phyloP scores from a whole-genome alignment of 2,329 filamentous ascomycete genomes.

The Fusarium foetens region DNA sequence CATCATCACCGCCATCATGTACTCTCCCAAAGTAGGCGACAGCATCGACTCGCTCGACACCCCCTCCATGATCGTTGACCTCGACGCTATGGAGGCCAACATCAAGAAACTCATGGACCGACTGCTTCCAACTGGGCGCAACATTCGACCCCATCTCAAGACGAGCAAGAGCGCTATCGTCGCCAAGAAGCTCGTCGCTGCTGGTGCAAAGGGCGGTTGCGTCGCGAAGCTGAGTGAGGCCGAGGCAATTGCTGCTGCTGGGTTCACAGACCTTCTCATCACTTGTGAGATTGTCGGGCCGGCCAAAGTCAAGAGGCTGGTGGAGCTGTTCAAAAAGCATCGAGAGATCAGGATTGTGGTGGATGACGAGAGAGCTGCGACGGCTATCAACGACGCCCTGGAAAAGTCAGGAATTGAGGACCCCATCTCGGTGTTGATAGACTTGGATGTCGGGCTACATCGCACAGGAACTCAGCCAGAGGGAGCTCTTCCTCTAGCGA shows the following conservation, averaged over 20 bases:
- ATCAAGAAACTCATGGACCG: constrained; percentile 57
- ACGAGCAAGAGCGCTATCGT: constrained; percentile 29
- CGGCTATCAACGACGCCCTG: constrained; percentile 19
- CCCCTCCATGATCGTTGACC: constrained; percentile 65
- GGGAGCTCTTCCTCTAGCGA: constrained; percentile 7
- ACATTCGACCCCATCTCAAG: constrained; percentile 35
- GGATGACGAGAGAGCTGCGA: constrained; percentile 17
- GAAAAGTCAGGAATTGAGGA: constrained; percentile 2
- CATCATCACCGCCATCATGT: neutral
- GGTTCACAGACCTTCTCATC: constrained; percentile 33
- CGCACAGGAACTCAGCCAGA: constrained; percentile 12
- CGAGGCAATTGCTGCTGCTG: constrained; percentile 29
- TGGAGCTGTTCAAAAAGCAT: constrained; percentile 26
- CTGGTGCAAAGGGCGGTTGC: constrained; percentile 30
- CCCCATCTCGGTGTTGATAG: constrained; percentile 15
- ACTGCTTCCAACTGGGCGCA: constrained; percentile 55
- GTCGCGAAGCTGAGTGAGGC: constrained; percentile 35
- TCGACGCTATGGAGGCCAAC: constrained; percentile 62
- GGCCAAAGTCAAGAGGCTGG: constrained; percentile 14
- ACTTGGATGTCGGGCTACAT: constrained; percentile 29
- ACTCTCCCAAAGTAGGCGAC: constrained; percentile 12
- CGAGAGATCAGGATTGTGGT: constrained; percentile 19
- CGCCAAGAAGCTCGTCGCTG: constrained; percentile 20
- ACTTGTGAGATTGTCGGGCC: constrained; percentile 33
- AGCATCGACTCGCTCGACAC: constrained; percentile 56